Evolutionary conservation across 306 rosid species (phyloP).

Genomic region (Prunus mume): DNA sequence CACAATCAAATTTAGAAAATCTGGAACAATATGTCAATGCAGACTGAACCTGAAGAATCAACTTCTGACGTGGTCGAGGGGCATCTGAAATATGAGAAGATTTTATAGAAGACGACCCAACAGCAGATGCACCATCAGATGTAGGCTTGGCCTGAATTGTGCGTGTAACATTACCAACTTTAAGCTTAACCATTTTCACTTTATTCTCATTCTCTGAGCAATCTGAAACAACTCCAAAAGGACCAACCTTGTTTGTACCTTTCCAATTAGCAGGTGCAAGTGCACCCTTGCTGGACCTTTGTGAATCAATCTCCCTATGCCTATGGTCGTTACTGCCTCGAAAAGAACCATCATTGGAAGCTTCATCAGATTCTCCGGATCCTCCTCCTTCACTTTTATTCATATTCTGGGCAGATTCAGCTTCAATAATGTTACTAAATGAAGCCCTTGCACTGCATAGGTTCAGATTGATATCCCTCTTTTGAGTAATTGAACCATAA

Average conservation of each 20-base stretch:
- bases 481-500: slow-evolving; percentile 16
- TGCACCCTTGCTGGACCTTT: slow-evolving; percentile 26
- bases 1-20: not conserved
- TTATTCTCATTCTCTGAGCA: slow-evolving; percentile 22
- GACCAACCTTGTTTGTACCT: not conserved
- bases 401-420: slow-evolving; percentile 22
- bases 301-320: slow-evolving; percentile 20
- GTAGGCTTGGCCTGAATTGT: slow-evolving; percentile 31
- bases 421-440: slow-evolving; percentile 9
- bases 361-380: slow-evolving; percentile 40
- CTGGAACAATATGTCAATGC: not conserved
- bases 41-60: slow-evolving; percentile 17
- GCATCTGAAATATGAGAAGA: slow-evolving; percentile 27
- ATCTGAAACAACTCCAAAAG: slow-evolving; percentile 4
- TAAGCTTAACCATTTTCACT: slow-evolving; percentile 36
- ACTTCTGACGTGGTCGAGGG: slow-evolving; percentile 25
- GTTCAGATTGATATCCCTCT: slow-evolving; percentile 28
- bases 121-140: slow-evolving; percentile 28
- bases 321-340: slow-evolving; percentile 32
- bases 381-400: slow-evolving; percentile 27
- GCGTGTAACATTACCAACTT: slow-evolving; percentile 28
- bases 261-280: slow-evolving; percentile 37
- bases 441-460: slow-evolving; percentile 21
- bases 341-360: slow-evolving; percentile 30
- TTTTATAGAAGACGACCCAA: slow-evolving; percentile 23